Evolutionary conservation across 2,329 filamentous ascomycete species (phyloP), one percentile per base, ranked within the genome.

Genomic region (Talaromyces marneffei): DNA sequence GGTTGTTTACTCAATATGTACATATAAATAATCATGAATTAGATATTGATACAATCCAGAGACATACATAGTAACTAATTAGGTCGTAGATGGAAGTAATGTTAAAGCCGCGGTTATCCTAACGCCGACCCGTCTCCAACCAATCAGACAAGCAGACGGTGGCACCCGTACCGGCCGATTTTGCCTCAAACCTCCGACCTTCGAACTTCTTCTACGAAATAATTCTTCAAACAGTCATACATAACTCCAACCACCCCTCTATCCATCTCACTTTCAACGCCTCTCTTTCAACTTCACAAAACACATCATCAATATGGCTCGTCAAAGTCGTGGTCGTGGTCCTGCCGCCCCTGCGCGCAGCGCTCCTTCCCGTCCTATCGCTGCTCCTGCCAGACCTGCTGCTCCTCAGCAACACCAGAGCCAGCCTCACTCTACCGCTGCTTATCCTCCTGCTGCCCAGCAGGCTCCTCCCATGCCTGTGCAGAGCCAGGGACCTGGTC

Each of bases 351-450:
- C 77, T 71, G 75, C 77, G 71, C 55, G 60, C 55, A 82, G 84
- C 74, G 83, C 86, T 67, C 85, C 86, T 65, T 75, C 84, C 66
- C 87, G 89, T 71, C 89, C 90, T 69, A 85, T 80, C 54, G 77
- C 84, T 70, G 83, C 85, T 65, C 80, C 87, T 63, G 76, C 84
- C 62, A 78, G 83, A 69, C 79, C 83, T 62, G 78, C 83, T 63
- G 75, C 79, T 69, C 77, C 82, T 65, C 71, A 79, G 70, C 65
- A 77, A 63, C 80, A 82, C 71, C 87, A 89, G 75, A 80, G 80
- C 71, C 85, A 89, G 67, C 85, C 88, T 73, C 85, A 89, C 68
- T 83, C 88, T 62, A 90, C 91, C 66, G 84, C 88, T 69, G 76
- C 80, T 39, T 74, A 77, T 62, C 79, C 78, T 25, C 75, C 77